Conservation (phyloP, 2,329 filamentous ascomycete species). For the Berkeleyomyces rouxiae region DNA sequence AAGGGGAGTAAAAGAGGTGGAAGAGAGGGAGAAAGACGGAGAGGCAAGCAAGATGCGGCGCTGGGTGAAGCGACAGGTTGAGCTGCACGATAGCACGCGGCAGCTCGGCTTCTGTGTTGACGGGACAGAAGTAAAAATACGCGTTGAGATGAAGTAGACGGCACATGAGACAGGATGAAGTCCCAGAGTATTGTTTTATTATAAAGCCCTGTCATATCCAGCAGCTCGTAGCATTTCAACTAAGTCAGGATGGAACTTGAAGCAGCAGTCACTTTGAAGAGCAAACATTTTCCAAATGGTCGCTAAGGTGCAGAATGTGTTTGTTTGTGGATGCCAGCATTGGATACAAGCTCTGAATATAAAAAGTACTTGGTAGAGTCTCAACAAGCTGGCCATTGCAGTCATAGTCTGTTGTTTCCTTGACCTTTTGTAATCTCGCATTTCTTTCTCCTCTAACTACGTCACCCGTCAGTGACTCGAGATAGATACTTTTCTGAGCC, state of each 20-base stretch:
- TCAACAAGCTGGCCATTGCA: background rate
- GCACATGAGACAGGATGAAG: background rate
- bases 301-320: background rate
- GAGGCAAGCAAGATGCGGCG: constrained; percentile 29
- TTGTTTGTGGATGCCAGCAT: background rate
- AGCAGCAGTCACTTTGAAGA: background rate
- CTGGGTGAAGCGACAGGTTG: constrained; percentile 63
- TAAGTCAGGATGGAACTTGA: background rate
- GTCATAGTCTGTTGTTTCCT: too few relatives aligned
- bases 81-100: constrained; percentile 62
- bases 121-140: constrained; percentile 49
- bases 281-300: background rate
- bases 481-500: background rate
- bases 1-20: constrained; percentile 15
- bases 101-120: constrained; percentile 75
- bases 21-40: constrained; percentile 19
- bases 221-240: too few relatives aligned
- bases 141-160: constrained; percentile 29
- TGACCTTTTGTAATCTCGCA: background rate
- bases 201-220: background rate
- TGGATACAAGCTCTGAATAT: background rate
- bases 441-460: background rate
- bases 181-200: background rate
- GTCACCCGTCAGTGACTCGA: background rate
- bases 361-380: background rate